Base-by-base conservation (phyloP, 2,329 filamentous ascomycete species). In the Hypoxylon sp. region DNA sequence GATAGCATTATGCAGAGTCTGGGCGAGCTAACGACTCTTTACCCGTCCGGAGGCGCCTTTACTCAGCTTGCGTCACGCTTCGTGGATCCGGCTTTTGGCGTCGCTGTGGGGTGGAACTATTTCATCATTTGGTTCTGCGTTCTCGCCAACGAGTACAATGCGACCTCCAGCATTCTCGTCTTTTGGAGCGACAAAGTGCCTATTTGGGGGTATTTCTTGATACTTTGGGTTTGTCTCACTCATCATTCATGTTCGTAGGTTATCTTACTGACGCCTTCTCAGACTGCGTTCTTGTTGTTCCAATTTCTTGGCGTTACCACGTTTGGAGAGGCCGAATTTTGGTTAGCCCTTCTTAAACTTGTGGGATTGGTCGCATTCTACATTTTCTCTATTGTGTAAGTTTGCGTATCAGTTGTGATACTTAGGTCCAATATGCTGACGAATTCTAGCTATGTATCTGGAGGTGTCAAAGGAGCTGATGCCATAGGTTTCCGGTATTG, bases 271-370 rank as follows among this genome's bases (percentile, higher is more conserved):
- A 67, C 37, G 13, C 15, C 21, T 5, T 27, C 15, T 8, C 31
- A 82, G 82, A 79, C 77, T n/a, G 80, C 88, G 0, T 92, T 94
- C 69, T 83, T 90, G 0, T 83, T 81, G 0, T 88, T 93, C 65
- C 92, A 93, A 74, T 83, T 93, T 35, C 82, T 93, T 1, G 91
- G 91, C 1, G 89, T 94, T 1, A 88, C 90, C 72, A 88, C 90
- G 2, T 94, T 93, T 76, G 92, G 92, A 13, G 92, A 94, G 76
- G 88, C 91, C 8, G 92, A 95, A 75, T 93, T 94, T 75, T 94
- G 91, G 91, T 86, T 94, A 62, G 90, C 91, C 0, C 84, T 91
- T 15, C 80, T 93, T 75, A 94, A 94, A 76, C 85, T 94, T 4
- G 77, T 89, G 2, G 90, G 91, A 1, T 81, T 94, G 1, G 81